Evolutionary conservation across 805 yeast genomes (phyloP).

Genomic region (Candida jianshihensis): DNA sequence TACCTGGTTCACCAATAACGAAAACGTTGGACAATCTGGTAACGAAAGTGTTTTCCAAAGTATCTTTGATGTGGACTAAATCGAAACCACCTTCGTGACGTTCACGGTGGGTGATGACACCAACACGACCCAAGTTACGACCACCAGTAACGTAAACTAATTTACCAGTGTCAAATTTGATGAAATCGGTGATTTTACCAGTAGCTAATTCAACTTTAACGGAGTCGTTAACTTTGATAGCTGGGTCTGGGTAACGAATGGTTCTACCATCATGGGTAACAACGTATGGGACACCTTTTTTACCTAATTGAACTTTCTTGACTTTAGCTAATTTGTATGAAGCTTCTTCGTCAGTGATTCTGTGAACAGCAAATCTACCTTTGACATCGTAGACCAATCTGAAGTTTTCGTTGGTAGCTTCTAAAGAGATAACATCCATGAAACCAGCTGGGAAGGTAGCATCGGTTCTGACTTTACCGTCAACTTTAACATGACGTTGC

Average conservation of each 20-base stretch:
- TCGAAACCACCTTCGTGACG: conserved; percentile 98
- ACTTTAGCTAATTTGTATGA: conserved; percentile 97
- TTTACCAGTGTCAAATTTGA: conserved; percentile 90
- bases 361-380: conserved; percentile 99
- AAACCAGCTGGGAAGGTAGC: conserved; percentile 98
- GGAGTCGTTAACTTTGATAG: conserved; percentile 94
- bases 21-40: conserved; percentile 92
- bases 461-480: conserved; percentile 99
- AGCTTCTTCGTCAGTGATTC: conserved; percentile 98
- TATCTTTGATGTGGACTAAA: conserved; percentile 93
- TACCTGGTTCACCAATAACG: conserved; percentile 92
- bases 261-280: conserved; percentile 99
- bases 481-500: conserved; percentile 98
- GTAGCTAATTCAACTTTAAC: conserved; percentile 94
- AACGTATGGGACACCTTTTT: conserved; percentile 96
- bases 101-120: conserved; percentile 93
- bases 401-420: conserved; percentile 99
- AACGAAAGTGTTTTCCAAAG: conserved; percentile 90
- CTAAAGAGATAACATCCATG: conserved; percentile 97
- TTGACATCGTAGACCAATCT: conserved; percentile 97
- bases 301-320: conserved; percentile 96
- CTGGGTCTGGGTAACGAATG: conserved; percentile 98
- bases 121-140: conserved; percentile 97
- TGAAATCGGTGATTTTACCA: conserved; percentile 86
- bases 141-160: conserved; percentile 95